phyloP scores from a whole-genome alignment of 1,284 basidiomycete species.

The Ceratobasidium theobromae region DNA sequence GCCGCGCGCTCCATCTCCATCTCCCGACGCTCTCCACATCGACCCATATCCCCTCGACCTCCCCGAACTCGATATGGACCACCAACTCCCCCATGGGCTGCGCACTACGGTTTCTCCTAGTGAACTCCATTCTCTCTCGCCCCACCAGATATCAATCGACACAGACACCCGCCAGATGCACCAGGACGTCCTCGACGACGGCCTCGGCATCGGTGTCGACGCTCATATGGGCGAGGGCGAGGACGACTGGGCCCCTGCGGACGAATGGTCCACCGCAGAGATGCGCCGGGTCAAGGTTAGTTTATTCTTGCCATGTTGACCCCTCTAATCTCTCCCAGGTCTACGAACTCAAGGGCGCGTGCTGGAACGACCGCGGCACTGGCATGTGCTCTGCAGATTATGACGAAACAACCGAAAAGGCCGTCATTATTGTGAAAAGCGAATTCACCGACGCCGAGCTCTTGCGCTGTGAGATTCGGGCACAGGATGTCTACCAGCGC shows the following conservation, averaged over 20 bases:
- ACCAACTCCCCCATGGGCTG: slow-evolving; percentile 1
- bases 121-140: slow-evolving; percentile 19
- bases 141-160: slow-evolving; percentile 11
- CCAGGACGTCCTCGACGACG: slow-evolving; percentile 21
- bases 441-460: slow-evolving; percentile 72
- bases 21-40: slow-evolving; percentile 27
- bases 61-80: slow-evolving; percentile 25
- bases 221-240: slow-evolving; percentile 35
- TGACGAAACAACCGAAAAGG: slow-evolving; percentile 73
- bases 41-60: slow-evolving; percentile 21
- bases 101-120: slow-evolving; percentile 18
- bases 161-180: background rate
- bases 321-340: slow-evolving; percentile 55
- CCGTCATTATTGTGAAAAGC: slow-evolving; percentile 79
- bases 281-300: slow-evolving; percentile 42
- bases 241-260: slow-evolving; percentile 38
- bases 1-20: background rate
- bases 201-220: slow-evolving; percentile 17
- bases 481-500: slow-evolving; percentile 84
- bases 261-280: slow-evolving; percentile 36
- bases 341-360: slow-evolving; percentile 84
- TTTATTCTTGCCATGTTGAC: slow-evolving; percentile 8
- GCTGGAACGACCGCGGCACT: slow-evolving; percentile 92
- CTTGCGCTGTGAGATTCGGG: slow-evolving; percentile 71
- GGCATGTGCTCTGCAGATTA: slow-evolving; percentile 91